A percentile compares a stretch with the other conserved stretches of the same genome.
Evolutionary conservation across 2,329 filamentous ascomycete species (phyloP).

Genomic region (Exophiala aquamarina): DNA sequence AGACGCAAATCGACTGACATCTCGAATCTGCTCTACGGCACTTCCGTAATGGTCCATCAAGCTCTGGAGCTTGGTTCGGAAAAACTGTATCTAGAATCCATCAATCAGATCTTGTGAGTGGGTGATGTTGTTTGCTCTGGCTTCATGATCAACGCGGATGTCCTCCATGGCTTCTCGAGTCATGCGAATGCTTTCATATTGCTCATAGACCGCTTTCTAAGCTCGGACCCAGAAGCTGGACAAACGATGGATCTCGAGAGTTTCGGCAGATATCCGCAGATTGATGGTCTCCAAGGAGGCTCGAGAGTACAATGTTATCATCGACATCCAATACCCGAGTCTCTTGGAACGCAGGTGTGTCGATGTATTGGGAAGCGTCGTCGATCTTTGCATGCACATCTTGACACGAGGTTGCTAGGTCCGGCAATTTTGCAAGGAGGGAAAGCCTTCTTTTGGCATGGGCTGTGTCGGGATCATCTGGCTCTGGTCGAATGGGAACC

Average conservation of each 20-base stretch:
- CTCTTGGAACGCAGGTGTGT: not conserved
- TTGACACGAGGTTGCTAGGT: not conserved
- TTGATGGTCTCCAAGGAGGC: not conserved
- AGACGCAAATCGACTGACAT: not conserved
- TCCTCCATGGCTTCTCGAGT: not conserved
- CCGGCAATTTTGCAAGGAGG: not conserved
- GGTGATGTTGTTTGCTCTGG: too few species aligned
- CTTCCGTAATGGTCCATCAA: not conserved
- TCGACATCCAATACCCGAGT: not conserved
- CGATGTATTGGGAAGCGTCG: not conserved
- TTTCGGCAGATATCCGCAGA: not conserved
- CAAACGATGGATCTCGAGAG: not conserved
- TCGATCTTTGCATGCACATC: not conserved
- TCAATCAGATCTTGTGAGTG: not conserved
- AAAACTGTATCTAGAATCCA: not conserved
- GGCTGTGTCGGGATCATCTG: not conserved
- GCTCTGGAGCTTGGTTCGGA: not conserved
- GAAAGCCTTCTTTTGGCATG: not conserved
- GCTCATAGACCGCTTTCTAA: slow-evolving; percentile 4
- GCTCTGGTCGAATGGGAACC: not conserved
- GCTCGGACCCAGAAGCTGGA: slow-evolving; percentile 7
- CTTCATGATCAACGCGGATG: not conserved
- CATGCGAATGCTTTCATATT: not conserved
- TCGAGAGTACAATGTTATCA: not conserved
- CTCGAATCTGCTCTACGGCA: not conserved